phyloP scores from a whole-genome alignment of 139 green algal genomes.

The Chlamydomonas eustigma region DNA sequence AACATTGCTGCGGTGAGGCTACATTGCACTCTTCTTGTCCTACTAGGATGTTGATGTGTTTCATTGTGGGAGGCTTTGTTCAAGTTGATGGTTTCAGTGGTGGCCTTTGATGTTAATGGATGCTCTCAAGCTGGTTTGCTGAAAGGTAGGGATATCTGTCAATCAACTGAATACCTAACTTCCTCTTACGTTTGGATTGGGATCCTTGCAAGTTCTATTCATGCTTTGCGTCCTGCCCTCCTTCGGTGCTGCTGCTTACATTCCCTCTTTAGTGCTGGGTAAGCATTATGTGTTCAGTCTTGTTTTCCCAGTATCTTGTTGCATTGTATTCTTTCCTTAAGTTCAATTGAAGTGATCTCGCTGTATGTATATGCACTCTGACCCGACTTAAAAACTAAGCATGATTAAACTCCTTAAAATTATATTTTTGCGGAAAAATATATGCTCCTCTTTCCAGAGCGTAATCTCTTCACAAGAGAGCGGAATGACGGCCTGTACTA shows the following conservation, averaged over 20 bases:
- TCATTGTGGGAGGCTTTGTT: background rate
- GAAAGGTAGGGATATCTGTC: too few relatives aligned
- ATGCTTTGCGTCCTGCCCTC: constrained; percentile 57
- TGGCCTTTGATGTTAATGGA: too few relatives aligned
- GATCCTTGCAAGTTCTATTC: background rate
- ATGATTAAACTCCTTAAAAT: constrained; percentile 71
- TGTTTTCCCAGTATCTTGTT: background rate
- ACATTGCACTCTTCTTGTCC: background rate
- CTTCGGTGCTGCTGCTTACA: constrained; percentile 71
- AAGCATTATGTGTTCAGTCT: background rate
- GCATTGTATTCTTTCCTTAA: constrained; percentile 53
- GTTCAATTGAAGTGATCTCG: too few relatives aligned
- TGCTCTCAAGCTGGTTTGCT: too few relatives aligned
- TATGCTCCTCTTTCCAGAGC: constrained; percentile 39
- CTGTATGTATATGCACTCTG: too few relatives aligned
- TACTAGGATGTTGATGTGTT: background rate
- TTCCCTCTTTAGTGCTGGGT: constrained; percentile 43
- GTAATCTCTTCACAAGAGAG: constrained; percentile 72
- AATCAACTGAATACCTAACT: too few relatives aligned
- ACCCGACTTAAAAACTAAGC: too few relatives aligned
- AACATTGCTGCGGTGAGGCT: constrained; percentile 58
- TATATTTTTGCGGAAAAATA: constrained; percentile 45
- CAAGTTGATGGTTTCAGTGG: too few relatives aligned
- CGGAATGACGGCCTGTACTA: constrained; percentile 74
- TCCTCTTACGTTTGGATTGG: too few relatives aligned